Percentiles rank a stretch among this genome's conserved stretches.
phyloP scores from a whole-genome alignment of 1,284 basidiomycete genomes.

The Ustilago cynodontis region DNA sequence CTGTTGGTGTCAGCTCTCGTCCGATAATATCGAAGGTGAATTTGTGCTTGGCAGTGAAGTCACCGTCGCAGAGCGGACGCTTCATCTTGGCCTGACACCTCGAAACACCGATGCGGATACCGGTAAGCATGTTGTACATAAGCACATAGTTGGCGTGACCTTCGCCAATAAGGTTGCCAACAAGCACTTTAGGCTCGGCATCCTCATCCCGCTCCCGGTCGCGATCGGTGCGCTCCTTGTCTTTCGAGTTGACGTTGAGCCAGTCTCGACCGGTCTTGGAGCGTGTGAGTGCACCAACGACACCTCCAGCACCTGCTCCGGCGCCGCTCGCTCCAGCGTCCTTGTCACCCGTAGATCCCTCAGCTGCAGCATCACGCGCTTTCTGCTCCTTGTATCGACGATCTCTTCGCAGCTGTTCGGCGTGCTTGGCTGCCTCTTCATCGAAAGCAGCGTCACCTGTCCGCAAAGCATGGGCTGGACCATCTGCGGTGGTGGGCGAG shows the following conservation, averaged over 20 bases:
- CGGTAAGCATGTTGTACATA: constrained; percentile 99
- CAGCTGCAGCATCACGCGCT: constrained; percentile 41
- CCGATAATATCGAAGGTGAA: constrained; percentile 97
- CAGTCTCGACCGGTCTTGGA: constrained; percentile 45
- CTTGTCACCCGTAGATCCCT: constrained; percentile 27
- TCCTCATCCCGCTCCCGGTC: constrained; percentile 46
- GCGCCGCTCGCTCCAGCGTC: constrained; percentile 9
- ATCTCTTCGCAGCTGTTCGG: constrained; percentile 60
- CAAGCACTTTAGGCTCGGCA: constrained; percentile 74
- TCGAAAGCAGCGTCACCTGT: constrained; percentile 66
- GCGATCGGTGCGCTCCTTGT: constrained; percentile 34
- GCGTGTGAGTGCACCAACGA: constrained; percentile 37
- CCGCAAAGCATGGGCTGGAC: constrained; percentile 46
- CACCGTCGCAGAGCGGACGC: constrained; percentile 83
- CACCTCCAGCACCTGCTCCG: constrained; percentile 19
- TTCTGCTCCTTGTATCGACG: constrained; percentile 62
- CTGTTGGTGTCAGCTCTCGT: constrained; percentile 95
- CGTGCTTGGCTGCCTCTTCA: constrained; percentile 66
- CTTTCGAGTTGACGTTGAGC: constrained; percentile 34
- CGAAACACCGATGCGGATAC: constrained; percentile 94
- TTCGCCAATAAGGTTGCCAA: constrained; percentile 95
- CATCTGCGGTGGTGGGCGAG: constrained; percentile 36
- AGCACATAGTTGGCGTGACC: constrained; percentile 98
- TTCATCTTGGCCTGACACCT: constrained; percentile 95
- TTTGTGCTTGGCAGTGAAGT: constrained; percentile 91